Evolutionary conservation across 106 monocot species (phyloP).

Genomic region (Apostasia ramifera): DNA sequence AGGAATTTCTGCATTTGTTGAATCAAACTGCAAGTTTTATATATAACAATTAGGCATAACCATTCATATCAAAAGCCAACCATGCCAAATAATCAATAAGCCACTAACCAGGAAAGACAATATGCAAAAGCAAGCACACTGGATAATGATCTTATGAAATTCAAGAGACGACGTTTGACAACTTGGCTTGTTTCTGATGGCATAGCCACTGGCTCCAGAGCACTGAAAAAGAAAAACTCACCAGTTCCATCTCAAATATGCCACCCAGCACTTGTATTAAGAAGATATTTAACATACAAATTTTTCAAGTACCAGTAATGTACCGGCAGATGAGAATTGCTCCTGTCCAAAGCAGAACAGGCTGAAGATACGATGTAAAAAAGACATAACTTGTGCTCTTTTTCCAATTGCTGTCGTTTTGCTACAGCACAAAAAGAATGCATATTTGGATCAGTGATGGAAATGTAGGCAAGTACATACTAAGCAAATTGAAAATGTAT

Average conservation of each 20-base stretch:
- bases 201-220: constrained; percentile 55
- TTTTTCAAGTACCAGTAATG: not conserved
- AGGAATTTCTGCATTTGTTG: constrained; percentile 67
- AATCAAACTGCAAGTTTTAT: constrained; percentile 61
- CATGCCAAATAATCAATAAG: too few species aligned
- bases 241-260: too few species aligned
- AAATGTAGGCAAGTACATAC: too few species aligned
- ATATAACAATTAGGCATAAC: too few species aligned
- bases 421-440: constrained; percentile 2
- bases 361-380: constrained; percentile 76
- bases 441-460: too few species aligned
- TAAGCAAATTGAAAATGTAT: not conserved
- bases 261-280: not conserved
- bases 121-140: constrained; percentile 79
- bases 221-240: constrained; percentile 26
- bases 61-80: too few species aligned
- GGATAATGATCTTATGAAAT: constrained; percentile 81
- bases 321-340: constrained; percentile 70
- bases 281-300: not conserved
- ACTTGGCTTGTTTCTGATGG: constrained; percentile 82
- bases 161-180: constrained; percentile 70
- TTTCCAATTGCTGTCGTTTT: constrained; percentile 74
- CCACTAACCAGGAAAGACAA: constrained; percentile 68
- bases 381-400: constrained; percentile 74
- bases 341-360: constrained; percentile 83